Base-by-base conservation (phyloP, 129 eudicot genomes). In the Helichrysum umbraculigerum region DNA sequence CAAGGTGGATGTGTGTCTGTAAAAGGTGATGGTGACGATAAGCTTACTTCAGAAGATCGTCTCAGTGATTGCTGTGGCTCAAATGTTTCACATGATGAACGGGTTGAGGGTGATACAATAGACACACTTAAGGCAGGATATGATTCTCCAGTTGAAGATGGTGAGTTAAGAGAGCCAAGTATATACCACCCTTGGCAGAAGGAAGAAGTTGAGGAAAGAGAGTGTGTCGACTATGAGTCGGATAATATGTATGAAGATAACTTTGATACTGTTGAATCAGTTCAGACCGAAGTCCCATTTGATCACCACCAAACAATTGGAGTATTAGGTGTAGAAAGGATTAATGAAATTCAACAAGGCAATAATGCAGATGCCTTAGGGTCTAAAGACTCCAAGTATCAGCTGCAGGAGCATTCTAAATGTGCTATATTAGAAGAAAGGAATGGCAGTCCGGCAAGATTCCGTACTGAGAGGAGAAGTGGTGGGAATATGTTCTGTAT, bases 181-280 rank as follows among this genome's bases (percentile, higher is more conserved):
- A 57, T 32, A 37, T 71, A 33, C 73, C 34, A 33, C 73, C 22
- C 63, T 22, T 78, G 82, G 82, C 71, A 91, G 82, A 90, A 78
- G 20, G 81, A 79, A 77, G 88, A 85, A 34, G 19, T 76, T 62
- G 91, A 88, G 66, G 87, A 83, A n/a, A 69, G 60, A 67, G 98
- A 92, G 68, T 85, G 84, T 80, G 91, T 88, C 12, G 94, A 88
- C 78, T 92, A 88, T 79, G 98, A 87, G 56, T 86, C 91, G 25
- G 96, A 88, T 78, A 81, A 85, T 41, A 86, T 83, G 72, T 85
- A 85, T 9, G 85, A 85, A 72, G 89, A 82, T 75, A 87, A 82
- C 21, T 86, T 85, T 78, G 90, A 83, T 80, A 72, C 87, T 72
- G 82, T 71, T 64, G 92, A 88, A 66, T 80, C 83, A 30, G 54